These are phyloP conservation scores for Aureobasidium sp. DNA, from an alignment of 2,329 filamentous ascomycete genomes.

Conservation along the genomic window DNA sequence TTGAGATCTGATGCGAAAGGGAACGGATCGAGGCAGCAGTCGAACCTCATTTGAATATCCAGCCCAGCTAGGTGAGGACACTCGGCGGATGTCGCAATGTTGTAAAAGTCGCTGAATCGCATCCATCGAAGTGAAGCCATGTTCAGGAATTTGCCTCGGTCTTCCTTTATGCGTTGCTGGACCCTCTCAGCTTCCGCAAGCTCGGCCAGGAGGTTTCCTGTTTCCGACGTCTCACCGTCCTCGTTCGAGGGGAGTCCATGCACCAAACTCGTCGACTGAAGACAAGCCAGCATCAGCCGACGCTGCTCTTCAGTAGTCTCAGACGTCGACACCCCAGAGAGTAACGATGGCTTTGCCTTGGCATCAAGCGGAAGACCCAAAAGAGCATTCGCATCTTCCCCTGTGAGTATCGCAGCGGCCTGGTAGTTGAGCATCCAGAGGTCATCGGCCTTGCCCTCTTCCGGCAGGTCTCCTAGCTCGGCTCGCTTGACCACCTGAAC, in stretches of 20 bases:
- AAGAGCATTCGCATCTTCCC: slow-evolving; percentile 9
- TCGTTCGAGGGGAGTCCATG: slow-evolving; percentile 8
- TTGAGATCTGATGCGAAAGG: slow-evolving; percentile 7
- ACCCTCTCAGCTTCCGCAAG: slow-evolving; percentile 15
- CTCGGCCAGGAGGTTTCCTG: slow-evolving; percentile 12
- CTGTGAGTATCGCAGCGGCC: slow-evolving; percentile 18
- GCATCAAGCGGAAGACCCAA: slow-evolving; percentile 14
- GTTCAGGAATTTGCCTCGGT: slow-evolving; percentile 16
- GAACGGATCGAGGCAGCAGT: slow-evolving; percentile 9
- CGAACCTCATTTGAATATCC: slow-evolving; percentile 8
- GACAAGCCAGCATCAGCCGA: slow-evolving; percentile 5
- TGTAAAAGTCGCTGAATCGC: slow-evolving; percentile 18
- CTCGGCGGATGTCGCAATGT: slow-evolving; percentile 10
- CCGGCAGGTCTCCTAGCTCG: slow-evolving; percentile 10
- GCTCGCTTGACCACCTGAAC: slow-evolving; percentile 17
- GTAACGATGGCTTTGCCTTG: slow-evolving; percentile 2
- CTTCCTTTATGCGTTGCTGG: slow-evolving; percentile 14
- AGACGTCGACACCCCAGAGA: not conserved
- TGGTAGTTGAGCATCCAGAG: slow-evolving; percentile 20
- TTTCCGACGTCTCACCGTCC: not conserved
- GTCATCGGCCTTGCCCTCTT: slow-evolving; percentile 9
- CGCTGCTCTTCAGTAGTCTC: slow-evolving; percentile 7
- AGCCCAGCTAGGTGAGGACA: not conserved
- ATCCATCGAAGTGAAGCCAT: slow-evolving; percentile 17
- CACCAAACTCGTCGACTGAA: slow-evolving; percentile 13